These are phyloP conservation scores for Podospora tetraspora DNA, from an alignment of 495 filamentous ascomycete species.

Conservation along the genomic window DNA sequence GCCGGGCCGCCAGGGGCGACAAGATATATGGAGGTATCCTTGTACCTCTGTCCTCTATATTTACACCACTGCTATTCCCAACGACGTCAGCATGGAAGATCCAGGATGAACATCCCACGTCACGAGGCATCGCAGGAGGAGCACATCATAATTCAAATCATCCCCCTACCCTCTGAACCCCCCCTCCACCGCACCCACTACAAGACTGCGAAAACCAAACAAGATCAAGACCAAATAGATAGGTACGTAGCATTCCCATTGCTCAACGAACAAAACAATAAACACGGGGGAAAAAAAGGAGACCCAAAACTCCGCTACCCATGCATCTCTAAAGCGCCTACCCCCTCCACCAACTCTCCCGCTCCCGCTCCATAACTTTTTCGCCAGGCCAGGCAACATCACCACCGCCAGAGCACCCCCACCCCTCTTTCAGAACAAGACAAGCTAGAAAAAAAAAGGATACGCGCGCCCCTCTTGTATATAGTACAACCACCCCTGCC, in stretches of 20 bases:
- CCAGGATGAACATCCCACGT: neutral
- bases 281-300: neutral
- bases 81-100: neutral
- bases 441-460: neutral
- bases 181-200: neutral
- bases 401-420: neutral
- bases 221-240: neutral
- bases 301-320: neutral
- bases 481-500: slow-evolving; percentile 5
- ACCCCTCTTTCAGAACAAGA: too few species aligned
- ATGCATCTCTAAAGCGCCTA: neutral
- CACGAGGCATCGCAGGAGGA: neutral
- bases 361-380: neutral
- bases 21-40: too few species aligned
- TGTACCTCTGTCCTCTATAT: neutral
- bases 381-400: neutral
- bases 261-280: neutral
- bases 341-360: neutral
- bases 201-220: neutral
- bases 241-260: neutral
- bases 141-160: neutral
- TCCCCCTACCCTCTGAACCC: neutral
- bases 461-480: slow-evolving; percentile 6
- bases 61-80: neutral
- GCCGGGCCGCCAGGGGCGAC: neutral